Evolutionary conservation across 2,329 filamentous ascomycete species (phyloP).

Genomic region (Claviceps monticola): DNA sequence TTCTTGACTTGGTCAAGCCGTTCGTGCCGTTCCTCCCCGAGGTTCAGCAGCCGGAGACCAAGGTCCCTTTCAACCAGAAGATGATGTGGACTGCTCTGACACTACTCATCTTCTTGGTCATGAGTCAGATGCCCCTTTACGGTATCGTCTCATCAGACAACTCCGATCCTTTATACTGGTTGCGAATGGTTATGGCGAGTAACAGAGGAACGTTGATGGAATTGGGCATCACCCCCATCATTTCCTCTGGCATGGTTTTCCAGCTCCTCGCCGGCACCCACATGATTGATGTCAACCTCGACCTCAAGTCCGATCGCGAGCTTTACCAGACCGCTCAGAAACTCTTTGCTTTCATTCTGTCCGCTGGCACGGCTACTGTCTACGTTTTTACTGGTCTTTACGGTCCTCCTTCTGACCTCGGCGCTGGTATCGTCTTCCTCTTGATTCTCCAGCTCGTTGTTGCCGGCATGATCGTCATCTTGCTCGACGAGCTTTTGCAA

Average conservation of each 20-base stretch:
- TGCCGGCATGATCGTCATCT: constrained; percentile 95
- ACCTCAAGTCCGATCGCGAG: constrained; percentile 99
- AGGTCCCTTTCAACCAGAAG: constrained; percentile 98
- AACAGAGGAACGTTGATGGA: constrained; percentile 96
- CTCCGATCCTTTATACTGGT: constrained; percentile 97
- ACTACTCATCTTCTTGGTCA: constrained; percentile 96
- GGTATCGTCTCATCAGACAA: constrained; percentile 98
- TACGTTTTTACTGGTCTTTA: constrained; percentile 98
- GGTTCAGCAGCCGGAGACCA: constrained; percentile 96
- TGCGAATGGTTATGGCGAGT: constrained; percentile 99
- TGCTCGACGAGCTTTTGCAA: constrained; percentile 96
- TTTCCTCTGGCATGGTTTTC: constrained; percentile 99
- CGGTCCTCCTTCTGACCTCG: constrained; percentile 89
- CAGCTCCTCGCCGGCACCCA: constrained; percentile 98
- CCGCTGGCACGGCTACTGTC: constrained; percentile 92
- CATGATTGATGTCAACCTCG: constrained; percentile 99
- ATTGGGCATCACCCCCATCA: constrained; percentile 93
- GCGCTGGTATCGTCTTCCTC: constrained; percentile 94
- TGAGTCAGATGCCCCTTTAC: constrained; percentile 99
- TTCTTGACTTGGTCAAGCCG: constrained; percentile 98
- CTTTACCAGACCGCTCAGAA: constrained; percentile 99
- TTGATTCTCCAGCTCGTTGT: constrained; percentile 96
- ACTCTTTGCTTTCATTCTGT: constrained; percentile 93
- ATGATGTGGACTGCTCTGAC: constrained; percentile 92
- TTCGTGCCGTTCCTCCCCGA: constrained; percentile 99